Base-by-base conservation (phyloP, 2,329 filamentous ascomycete genomes). In the Nothopassalora personata region DNA sequence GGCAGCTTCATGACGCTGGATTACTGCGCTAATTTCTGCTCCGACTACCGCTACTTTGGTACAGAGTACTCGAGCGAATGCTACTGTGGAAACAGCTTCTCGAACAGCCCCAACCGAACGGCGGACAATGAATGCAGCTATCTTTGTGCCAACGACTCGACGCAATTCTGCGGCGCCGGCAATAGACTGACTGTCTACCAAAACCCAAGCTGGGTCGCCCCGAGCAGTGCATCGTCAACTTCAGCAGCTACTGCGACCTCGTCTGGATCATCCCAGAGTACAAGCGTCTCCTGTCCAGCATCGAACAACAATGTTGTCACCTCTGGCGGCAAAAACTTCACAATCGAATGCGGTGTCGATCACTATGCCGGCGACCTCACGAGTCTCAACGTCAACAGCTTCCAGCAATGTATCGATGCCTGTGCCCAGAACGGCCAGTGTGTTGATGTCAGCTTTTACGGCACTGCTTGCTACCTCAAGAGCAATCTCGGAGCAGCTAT, bases 1-100 rank as follows among this genome's bases (percentile, higher is more conserved):
- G 66, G 63, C 15, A 53, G 61, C 19, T 66, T 60, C 51, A 74
- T 78, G 74, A 75, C 76, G 6, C 64, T 78, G 13, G 73, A 76
- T 36, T 68, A 64, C 57, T 78, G 76, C 62, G 71, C 71, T 1
- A 59, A 62, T 45, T 76, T 65, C 64, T 74, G 72, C 67, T 59
- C 59, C 18, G 36, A 54, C 13, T 64, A 64, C 18, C 39, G 50
- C 19, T 61, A 62, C 60, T 76, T 75, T 47, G 76, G 74, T 27
- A 65, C 73, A 28, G 72, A 75, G 56, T 74, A 72, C 53, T 67
- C 66, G 3, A 61, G 57, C 10, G 65, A 67, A 43, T 67, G 62
- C 55, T 64, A 59, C 46, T 56, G 57, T 54, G 56, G 39, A 23
- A 57, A 57, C 15, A 57, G 47, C n/a, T 54, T 70, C 23, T 63